phyloP scores from a whole-genome alignment of 225 moss, liverwort and hornwort genomes.

The Asterella californica region DNA sequence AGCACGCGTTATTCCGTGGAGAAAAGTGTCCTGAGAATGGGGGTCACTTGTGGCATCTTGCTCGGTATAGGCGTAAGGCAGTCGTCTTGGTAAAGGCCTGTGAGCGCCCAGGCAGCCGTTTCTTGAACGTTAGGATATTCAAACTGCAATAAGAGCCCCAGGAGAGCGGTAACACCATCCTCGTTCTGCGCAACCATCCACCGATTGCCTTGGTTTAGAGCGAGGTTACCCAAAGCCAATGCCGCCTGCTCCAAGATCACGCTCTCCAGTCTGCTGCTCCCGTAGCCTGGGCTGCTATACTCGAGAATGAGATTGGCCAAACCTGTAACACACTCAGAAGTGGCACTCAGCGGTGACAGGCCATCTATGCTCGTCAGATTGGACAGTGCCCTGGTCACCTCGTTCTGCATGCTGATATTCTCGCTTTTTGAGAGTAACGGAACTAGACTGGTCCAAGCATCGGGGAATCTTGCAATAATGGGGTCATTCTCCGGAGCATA shows the following conservation, averaged over 20 bases:
- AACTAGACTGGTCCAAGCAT: constrained; percentile 16
- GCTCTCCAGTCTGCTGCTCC: not conserved
- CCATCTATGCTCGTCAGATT: constrained; percentile 21
- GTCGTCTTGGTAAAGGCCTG: not conserved
- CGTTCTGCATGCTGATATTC: constrained; percentile 12
- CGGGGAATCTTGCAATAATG: constrained; percentile 21
- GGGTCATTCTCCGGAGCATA: constrained; percentile 4
- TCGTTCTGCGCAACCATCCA: not conserved
- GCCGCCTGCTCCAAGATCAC: constrained; percentile 7
- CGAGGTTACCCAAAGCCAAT: not conserved
- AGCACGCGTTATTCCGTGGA: not conserved
- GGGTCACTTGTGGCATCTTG: not conserved
- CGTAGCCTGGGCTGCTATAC: constrained; percentile 5
- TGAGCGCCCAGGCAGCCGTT: constrained; percentile 3
- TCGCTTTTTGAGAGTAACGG: constrained; percentile 11
- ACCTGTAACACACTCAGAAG: not conserved
- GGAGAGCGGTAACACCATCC: constrained; percentile 7
- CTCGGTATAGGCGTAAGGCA: not conserved
- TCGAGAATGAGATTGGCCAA: not conserved
- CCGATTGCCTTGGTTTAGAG: not conserved
- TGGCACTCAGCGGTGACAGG: not conserved
- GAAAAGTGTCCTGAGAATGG: not conserved
- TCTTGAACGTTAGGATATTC: constrained; percentile 2
- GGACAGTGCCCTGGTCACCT: constrained; percentile 18
- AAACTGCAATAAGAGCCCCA: not conserved